phyloP scores from a whole-genome alignment of 2,329 filamentous ascomycete species.

The Periconia digitata region DNA sequence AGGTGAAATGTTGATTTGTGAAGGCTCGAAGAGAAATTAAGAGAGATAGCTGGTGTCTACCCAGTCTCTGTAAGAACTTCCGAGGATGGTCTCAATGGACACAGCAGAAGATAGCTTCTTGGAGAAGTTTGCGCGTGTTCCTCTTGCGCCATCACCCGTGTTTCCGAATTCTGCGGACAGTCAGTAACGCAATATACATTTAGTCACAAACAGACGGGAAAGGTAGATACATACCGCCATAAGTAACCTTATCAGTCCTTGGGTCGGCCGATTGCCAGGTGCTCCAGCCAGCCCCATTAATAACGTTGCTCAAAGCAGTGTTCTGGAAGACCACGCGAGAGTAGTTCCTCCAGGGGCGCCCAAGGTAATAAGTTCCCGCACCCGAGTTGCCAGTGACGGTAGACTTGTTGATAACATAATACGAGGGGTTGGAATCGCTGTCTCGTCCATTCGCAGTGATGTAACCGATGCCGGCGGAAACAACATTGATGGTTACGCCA shows the following conservation, averaged over 20 bases:
- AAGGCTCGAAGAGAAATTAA: background rate
- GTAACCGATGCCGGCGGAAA: conserved; percentile 45
- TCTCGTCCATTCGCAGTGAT: conserved; percentile 41
- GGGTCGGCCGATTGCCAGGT: conserved; percentile 55
- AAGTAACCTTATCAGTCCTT: conserved; percentile 57
- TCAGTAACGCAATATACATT: too few relatives aligned
- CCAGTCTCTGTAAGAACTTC: conserved; percentile 36
- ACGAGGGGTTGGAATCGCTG: conserved; percentile 41
- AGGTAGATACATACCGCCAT: conserved; percentile 33
- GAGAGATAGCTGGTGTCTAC: conserved; percentile 34
- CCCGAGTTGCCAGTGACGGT: conserved; percentile 47
- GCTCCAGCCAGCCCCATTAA: conserved; percentile 62
- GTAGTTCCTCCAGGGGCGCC: conserved; percentile 56
- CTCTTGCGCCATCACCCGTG: conserved; percentile 57
- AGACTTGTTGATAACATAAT: conserved; percentile 60
- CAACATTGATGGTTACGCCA: conserved; percentile 51
- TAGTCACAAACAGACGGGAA: background rate
- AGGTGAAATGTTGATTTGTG: too few relatives aligned
- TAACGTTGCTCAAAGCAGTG: conserved; percentile 55
- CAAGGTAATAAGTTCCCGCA: conserved; percentile 51
- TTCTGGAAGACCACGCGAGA: conserved; percentile 57
- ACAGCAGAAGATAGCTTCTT: conserved; percentile 45
- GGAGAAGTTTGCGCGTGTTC: conserved; percentile 55
- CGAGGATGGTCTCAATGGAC: conserved; percentile 49
- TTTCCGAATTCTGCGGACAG: conserved; percentile 57